Base-by-base conservation (phyloP, 768 basidiomycete genomes). In the Auricularia cornea region DNA sequence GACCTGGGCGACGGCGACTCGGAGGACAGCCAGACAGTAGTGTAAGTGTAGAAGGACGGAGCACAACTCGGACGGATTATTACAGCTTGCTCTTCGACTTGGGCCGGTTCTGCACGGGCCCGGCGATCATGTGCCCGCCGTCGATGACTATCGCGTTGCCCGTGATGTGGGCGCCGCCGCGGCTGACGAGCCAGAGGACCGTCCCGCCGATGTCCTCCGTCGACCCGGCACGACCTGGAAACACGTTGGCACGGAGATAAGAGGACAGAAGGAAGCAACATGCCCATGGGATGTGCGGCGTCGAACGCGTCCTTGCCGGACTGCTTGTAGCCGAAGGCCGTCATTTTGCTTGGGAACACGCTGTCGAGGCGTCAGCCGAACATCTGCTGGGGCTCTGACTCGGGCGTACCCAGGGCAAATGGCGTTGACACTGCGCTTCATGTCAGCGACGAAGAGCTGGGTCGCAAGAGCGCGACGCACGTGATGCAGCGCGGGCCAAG, bases 301-400 rank as follows among this genome's bases (percentile, higher is more conserved):
- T 77, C 78, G 64, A 89, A 80, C 8, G 68, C 74, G 28, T 82
- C 80, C 63, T 83, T 82, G 6, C 87, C 86, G 2, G 73, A 73
- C 2, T 70, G 78, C 67, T 83, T 82, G 66, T 90, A 75, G 3
- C 84, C 87, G 59, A 78, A 90, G 0, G 88, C 84, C 1, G 91
- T 92, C 90, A 94, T 92, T 76, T 88, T 91, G 56, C 87, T 88
- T 0, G 89, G 89, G 76, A 90, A 94, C 14, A 91, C 74, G 1
- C 87, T 87, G 66, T 3, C 35, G 10, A 56, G 6, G 3, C n/a
- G 29, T 60, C 31, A 59, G 28, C 31, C 12, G 28, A 38, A 35
- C 28, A 4, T 26, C 2, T 54, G 18, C 20, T n/a, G n/a, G n/a
- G n/a, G n/a, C n/a, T n/a, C n/a, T n/a, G n/a, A n/a, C n/a, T n/a